phyloP scores from a whole-genome alignment of 129 eudicot genomes.

The Lactuca saligna region DNA sequence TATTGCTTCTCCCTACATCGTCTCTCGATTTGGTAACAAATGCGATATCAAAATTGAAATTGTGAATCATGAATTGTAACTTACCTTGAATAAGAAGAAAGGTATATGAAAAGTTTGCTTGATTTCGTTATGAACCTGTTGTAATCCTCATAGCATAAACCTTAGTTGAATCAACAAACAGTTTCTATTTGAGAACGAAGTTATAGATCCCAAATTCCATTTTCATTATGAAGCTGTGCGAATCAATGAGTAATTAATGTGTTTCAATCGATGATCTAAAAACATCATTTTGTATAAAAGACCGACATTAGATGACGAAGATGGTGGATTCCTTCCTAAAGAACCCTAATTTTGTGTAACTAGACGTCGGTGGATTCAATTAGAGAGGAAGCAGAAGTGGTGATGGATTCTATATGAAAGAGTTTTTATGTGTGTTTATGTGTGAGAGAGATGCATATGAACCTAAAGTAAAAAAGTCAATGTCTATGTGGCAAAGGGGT shows the following conservation, averaged over 20 bases:
- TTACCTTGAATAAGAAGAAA: slow-evolving; percentile 62
- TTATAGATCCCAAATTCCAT: too few relatives aligned
- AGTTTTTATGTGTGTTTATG: too few relatives aligned
- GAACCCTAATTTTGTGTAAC: slow-evolving; percentile 66
- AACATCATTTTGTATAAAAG: slow-evolving; percentile 83
- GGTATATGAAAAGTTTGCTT: slow-evolving; percentile 54
- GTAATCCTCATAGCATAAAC: slow-evolving; percentile 88
- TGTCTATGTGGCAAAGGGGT: too few relatives aligned
- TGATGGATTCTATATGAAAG: neutral
- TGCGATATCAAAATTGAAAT: neutral
- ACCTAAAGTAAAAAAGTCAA: too few relatives aligned
- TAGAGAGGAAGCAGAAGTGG: slow-evolving; percentile 23
- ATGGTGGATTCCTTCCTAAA: slow-evolving; percentile 42
- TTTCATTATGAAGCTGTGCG: slow-evolving; percentile 66
- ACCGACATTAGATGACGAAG: slow-evolving; percentile 46
- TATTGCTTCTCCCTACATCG: slow-evolving; percentile 78
- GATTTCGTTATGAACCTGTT: slow-evolving; percentile 44
- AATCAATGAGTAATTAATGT: slow-evolving; percentile 92
- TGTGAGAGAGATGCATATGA: too few relatives aligned
- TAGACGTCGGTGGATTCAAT: slow-evolving; percentile 45
- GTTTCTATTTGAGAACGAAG: slow-evolving; percentile 15
- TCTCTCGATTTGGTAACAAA: neutral
- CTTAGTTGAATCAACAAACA: slow-evolving; percentile 86
- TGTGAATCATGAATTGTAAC: neutral
- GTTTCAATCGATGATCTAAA: slow-evolving; percentile 86